These are phyloP conservation scores for Afroboletus lepidellus DNA, from an alignment of 1,284 basidiomycete genomes.

Conservation along the genomic window DNA sequence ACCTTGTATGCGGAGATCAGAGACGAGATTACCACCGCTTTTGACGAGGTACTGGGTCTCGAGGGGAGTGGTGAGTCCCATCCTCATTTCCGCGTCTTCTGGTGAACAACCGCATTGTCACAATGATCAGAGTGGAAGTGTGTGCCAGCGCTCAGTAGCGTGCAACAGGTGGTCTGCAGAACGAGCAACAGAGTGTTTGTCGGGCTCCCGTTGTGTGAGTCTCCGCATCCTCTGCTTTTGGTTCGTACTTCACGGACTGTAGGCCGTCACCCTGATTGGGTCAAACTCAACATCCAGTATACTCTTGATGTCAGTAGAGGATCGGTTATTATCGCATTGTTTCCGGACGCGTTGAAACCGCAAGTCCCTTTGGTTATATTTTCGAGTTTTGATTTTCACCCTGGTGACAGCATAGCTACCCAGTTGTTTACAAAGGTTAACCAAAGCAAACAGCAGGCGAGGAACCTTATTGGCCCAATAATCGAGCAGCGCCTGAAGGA, in stretches of 20 bases:
- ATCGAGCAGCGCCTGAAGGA: background rate
- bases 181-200: slow-evolving; percentile 39
- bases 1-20: background rate
- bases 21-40: background rate
- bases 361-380: background rate
- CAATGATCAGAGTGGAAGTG: background rate
- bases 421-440: background rate
- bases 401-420: background rate
- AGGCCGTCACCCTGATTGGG: slow-evolving; percentile 43
- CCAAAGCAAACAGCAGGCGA: background rate
- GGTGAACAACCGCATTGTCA: too few relatives aligned
- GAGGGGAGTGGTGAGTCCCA: background rate
- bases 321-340: background rate
- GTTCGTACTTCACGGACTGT: background rate
- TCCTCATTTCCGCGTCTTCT: background rate
- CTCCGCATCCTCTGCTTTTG: background rate
- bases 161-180: slow-evolving; percentile 30
- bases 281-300: slow-evolving; percentile 32
- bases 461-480: background rate
- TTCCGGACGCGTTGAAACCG: background rate
- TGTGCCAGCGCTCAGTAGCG: background rate
- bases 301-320: background rate
- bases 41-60: background rate
- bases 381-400: background rate
- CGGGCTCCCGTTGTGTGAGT: slow-evolving; percentile 38